Base-by-base conservation (phyloP, 768 basidiomycete species). In the Hirschioporus abietinus region DNA sequence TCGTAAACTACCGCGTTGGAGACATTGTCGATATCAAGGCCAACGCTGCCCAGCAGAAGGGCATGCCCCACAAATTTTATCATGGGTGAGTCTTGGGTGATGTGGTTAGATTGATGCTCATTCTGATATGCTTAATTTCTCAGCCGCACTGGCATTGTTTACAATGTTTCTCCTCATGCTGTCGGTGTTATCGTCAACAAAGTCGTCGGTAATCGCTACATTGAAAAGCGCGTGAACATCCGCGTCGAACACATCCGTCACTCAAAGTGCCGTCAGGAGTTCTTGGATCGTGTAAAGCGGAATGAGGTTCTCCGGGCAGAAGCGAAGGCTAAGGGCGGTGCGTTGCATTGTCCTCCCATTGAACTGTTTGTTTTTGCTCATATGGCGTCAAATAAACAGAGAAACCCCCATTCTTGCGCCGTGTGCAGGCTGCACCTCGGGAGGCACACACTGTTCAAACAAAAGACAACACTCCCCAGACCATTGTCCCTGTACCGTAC, bases 11-110 rank as follows among this genome's bases (percentile, higher is more conserved):
- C 88, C 88, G 88, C 71, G 88, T 99, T 71, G 97, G 97, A 69
- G 97, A 99, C 78, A 97, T 99, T 73, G 97, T 99, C 73, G 97
- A 99, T 83, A 99, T 99, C 87, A 98, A 97, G 84, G 96, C 96
- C 72, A 99, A 99, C 76, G 88, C 96, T 68, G 93, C 97, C 59
- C 93, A 97, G 81, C 97, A 99, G 88, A 96, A 96, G 91, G 97
- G 97, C 80, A 97, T 99, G 95, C 96, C 96, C 78, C 96, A 98
- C 86, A 98, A 98, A 82, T 96, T 86, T 87, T 95, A 95, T 85
- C 94, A 95, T 73, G 94, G 93, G 95, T 95, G 70, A 72, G 93
- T 88, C 52, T 27, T 17, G 42, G 15, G 42, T 20, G 20, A 15
- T 30, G 36, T 60, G 58, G 27, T 26, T 63, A 12, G 52, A 63